phyloP scores from a whole-genome alignment of 108 stramenopile genomes.

The Pseudonitzschia multiseries region DNA sequence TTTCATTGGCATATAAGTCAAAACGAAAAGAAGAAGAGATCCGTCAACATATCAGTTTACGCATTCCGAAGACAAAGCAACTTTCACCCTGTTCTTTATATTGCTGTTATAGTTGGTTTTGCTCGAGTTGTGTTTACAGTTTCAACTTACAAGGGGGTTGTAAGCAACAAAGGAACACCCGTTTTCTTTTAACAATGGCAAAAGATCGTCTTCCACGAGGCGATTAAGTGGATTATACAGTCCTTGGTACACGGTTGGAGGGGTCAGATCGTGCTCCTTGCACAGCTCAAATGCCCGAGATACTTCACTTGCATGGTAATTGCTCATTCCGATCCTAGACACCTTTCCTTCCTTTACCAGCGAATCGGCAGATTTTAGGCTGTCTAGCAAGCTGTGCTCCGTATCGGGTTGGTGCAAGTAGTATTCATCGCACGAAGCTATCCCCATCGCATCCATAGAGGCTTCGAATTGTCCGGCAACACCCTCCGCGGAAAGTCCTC shows the following conservation, averaged over 20 bases:
- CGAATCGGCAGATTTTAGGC: constrained; percentile 48
- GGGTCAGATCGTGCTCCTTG: constrained; percentile 61
- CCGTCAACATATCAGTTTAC: too few species aligned
- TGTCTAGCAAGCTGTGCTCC: constrained; percentile 57
- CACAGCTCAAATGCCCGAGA: constrained; percentile 77
- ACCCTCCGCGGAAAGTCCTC: constrained; percentile 69
- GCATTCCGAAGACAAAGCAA: too few species aligned
- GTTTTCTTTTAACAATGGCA: constrained; percentile 76
- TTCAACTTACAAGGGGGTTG: constrained; percentile 72
- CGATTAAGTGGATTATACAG: constrained; percentile 94
- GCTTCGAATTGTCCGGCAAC: constrained; percentile 57
- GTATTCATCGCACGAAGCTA: constrained; percentile 56
- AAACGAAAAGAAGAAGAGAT: too few species aligned
- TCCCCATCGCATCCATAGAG: constrained; percentile 59
- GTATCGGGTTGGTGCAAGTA: constrained; percentile 90
- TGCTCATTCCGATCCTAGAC: constrained; percentile 69
- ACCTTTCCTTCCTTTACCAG: constrained; percentile 63
- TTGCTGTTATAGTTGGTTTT: too few species aligned
- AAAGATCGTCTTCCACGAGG: constrained; percentile 80
- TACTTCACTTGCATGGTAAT: constrained; percentile 83
- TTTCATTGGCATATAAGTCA: too few species aligned
- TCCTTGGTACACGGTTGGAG: constrained; percentile 92
- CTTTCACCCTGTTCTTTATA: too few species aligned
- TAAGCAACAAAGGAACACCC: constrained; percentile 89
- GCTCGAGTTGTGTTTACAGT: too few species aligned